Evolutionary conservation across 768 basidiomycete genomes (phyloP), one percentile per base, ranked within the genome.

Genomic region (Sarcodon aspratus): DNA sequence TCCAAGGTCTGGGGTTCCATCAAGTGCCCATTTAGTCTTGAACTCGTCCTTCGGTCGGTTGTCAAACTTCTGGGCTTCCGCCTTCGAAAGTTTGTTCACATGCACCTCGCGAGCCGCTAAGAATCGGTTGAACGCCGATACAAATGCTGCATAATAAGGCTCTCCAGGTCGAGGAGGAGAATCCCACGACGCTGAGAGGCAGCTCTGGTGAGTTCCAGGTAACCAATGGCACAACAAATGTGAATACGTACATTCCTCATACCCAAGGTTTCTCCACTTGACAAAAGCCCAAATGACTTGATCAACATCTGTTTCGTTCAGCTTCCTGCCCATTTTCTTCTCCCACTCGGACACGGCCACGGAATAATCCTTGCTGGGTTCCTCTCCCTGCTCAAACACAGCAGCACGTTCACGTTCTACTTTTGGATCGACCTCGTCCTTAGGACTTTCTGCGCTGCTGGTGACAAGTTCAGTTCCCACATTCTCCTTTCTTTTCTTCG

Each of bases 211-310:
- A n/a, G n/a, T n/a, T n/a, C n/a, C n/a, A n/a, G n/a, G n/a, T n/a
- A n/a, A n/a, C n/a, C n/a, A n/a, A 21, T 38, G 40, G 10, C 4
- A 34, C 33, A 40, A 34, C 31, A 6, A 38, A n/a, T 18, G 10
- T 35, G n/a, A 8, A 4, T n/a, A 60, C 76, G 47, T 50, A 89
- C 94, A 82, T 71, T 92, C 85, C 17, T 95, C 86, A 52, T 98
- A 96, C n/a, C 85, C 81, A n/a, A 97, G 70, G 53, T 92, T 92
- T 40, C 80, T 72, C 95, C 95, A 98, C 63, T 98, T 99, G 55
- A 91, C 71, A 61, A 93, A 93, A 10, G 76, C 79, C 83, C 87
- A 92, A 15, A 80, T 71, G 33, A 95, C 78, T 45, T 75, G 63
- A 36, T 76, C 68, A 31, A 81, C 73, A 55, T 85, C 72, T 5